Evolutionary conservation across 192 early-diverging fungal species (phyloP).

Genomic region (Obelidium mucronatum): DNA sequence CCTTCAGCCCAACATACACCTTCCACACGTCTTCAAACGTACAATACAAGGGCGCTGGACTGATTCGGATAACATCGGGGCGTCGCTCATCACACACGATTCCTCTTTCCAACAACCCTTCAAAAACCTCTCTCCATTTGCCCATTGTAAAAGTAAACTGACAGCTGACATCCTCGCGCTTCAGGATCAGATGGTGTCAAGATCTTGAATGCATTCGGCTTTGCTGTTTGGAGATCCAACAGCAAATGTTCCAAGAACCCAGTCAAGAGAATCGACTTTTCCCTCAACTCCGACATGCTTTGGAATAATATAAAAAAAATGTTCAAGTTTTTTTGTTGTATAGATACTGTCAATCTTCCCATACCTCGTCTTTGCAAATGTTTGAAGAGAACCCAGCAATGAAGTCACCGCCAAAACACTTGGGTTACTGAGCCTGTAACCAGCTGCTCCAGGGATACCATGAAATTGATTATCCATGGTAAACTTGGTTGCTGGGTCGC

Average conservation of each 20-base stretch:
- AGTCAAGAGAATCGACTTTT: constrained; percentile 81
- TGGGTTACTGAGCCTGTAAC: constrained; percentile 91
- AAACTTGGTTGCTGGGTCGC: constrained; percentile 83
- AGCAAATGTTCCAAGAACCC: constrained; percentile 85
- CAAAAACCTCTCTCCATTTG: constrained; percentile 72
- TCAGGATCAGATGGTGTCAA: constrained; percentile 80
- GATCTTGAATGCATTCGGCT: constrained; percentile 60
- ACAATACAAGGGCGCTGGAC: constrained; percentile 92
- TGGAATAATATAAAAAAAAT: background rate
- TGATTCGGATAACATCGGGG: constrained; percentile 89
- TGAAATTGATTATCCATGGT: constrained; percentile 86
- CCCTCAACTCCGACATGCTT: constrained; percentile 70
- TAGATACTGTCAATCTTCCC: too few species aligned
- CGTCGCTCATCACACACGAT: constrained; percentile 89
- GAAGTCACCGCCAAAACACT: constrained; percentile 75
- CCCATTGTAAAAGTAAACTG: constrained; percentile 69
- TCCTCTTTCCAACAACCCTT: constrained; percentile 63
- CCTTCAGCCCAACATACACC: constrained; percentile 67
- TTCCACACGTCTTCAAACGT: constrained; percentile 80
- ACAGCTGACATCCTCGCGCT: constrained; percentile 88
- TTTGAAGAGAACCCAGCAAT: constrained; percentile 79
- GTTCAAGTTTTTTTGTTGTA: too few species aligned
- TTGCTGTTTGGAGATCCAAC: constrained; percentile 32
- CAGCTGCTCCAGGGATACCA: constrained; percentile 80
- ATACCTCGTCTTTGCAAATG: constrained; percentile 72